These are phyloP conservation scores for Haplosporangium gracile DNA, from an alignment of 192 early-diverging fungal genomes.

Conservation along the genomic window DNA sequence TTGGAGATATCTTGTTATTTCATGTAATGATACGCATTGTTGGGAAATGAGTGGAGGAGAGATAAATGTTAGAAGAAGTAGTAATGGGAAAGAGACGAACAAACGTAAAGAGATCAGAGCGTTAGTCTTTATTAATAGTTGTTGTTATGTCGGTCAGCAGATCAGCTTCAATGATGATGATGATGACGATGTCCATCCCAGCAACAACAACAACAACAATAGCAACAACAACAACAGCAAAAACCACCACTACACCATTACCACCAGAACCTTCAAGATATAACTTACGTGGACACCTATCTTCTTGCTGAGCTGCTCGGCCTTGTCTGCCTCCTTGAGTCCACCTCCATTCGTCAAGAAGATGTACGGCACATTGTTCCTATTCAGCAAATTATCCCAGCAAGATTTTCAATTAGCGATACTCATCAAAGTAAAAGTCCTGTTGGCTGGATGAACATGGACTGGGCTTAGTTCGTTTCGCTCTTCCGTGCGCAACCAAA, in stretches of 20 bases:
- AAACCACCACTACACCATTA: not conserved
- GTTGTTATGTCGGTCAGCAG: not conserved
- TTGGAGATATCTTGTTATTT: slow-evolving; percentile 62
- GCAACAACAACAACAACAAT: not conserved
- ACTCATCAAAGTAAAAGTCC: not conserved
- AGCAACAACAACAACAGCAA: not conserved
- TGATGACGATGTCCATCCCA: not conserved
- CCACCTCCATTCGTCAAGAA: slow-evolving; percentile 94
- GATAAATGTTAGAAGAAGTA: not conserved
- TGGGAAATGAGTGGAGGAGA: not conserved
- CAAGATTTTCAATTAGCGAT: not conserved
- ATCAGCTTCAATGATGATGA: not conserved
- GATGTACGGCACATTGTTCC: slow-evolving; percentile 79
- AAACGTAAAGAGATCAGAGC: not conserved
- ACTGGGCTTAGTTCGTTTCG: slow-evolving; percentile 1
- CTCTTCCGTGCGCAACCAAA: not conserved
- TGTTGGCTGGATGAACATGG: not conserved
- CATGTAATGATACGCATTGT: slow-evolving; percentile 4
- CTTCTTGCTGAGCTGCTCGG: slow-evolving; percentile 71
- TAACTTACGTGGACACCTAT: slow-evolving; percentile 65
- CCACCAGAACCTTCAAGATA: too few species aligned
- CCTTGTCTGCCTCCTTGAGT: slow-evolving; percentile 79
- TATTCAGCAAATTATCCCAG: not conserved
- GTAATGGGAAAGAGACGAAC: not conserved
- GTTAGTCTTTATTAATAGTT: not conserved